A percentile compares a stretch with the other conserved stretches of the same genome.
These are phyloP conservation scores for Phytophthora idaei DNA, from an alignment of 352 stramenopile genomes.

Conservation along the genomic window DNA sequence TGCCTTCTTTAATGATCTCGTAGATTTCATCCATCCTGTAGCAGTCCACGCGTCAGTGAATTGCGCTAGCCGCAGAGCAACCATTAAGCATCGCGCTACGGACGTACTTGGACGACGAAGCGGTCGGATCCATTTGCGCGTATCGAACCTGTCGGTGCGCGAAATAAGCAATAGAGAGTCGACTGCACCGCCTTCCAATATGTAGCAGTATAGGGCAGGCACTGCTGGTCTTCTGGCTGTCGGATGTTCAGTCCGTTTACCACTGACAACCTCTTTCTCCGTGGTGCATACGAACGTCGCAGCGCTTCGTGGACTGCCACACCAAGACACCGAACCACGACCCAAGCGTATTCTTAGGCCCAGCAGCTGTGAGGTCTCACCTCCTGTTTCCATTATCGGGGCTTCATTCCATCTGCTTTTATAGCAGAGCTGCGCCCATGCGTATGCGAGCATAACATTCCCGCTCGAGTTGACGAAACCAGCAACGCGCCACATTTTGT, in stretches of 20 bases:
- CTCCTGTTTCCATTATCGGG: not conserved
- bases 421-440: slow-evolving; percentile 24
- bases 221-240: slow-evolving; percentile 28
- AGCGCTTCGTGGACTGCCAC: slow-evolving; percentile 11
- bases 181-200: slow-evolving; percentile 2
- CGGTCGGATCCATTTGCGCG: slow-evolving; percentile 22
- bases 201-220: slow-evolving; percentile 14
- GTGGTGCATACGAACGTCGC: slow-evolving; percentile 8
- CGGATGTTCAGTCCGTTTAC: slow-evolving; percentile 19
- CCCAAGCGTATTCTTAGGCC: slow-evolving; percentile 33
- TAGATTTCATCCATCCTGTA: slow-evolving; percentile 29
- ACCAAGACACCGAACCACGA: slow-evolving; percentile 26
- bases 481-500: not conserved
- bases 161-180: slow-evolving; percentile 26
- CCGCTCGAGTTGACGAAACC: slow-evolving; percentile 28
- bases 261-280: slow-evolving; percentile 25
- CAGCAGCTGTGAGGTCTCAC: slow-evolving; percentile 21
- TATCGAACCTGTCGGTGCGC: slow-evolving; percentile 4
- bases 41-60: not conserved
- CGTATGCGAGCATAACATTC: slow-evolving; percentile 26
- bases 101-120: slow-evolving; percentile 36
- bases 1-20: slow-evolving; percentile 61
- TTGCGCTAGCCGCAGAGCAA: not conserved
- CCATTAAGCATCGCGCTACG: not conserved
- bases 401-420: slow-evolving; percentile 30